Base-by-base conservation (phyloP, 805 yeast species). In the Pichia californica region DNA sequence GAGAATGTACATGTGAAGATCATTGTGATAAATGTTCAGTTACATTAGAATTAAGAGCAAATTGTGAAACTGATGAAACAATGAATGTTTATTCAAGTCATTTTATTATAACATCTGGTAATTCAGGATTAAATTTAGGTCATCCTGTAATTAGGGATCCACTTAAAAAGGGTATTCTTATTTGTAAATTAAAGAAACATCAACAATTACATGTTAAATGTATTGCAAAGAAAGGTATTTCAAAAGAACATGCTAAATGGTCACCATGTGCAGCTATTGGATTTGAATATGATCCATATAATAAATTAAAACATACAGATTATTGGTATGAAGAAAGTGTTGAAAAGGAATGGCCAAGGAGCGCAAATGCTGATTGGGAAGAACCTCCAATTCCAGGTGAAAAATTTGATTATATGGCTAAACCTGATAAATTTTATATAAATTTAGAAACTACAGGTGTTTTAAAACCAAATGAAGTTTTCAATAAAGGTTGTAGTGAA, bases 161-260 rank as follows among this genome's bases (percentile, higher is more conserved):
- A 27, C 79, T 74, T 47, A 76, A 77, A 29, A 79, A 81, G 50
- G 99, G 99, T 44, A 85, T 91, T n/a, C 66, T 93, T 44, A 79
- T 93, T 53, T 88, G 96, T 67, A 88, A 91, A 63, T 73, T 93
- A 54, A 79, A 95, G 62, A 85, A 84, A 60, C 91, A 88, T 56
- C 99, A 93, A 68, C 96, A 91, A 61, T 71, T 93, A 54, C 77
- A 83, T 53, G 68, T 93, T 47, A 81, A 83, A 53, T 93, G 99
- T 67, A 83, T 93, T 50, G 99, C 99, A 43, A 93, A 93, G 66
- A 93, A 93, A 69, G 99, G 98, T 35, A 88, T 88, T 46, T 86
- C 96, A 39, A 89, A 89, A 62, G 99, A 93, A 62, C 99, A 93
- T 61, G 96, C 99, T 39, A 93, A 93, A 60, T 93, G 99, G 99